These are phyloP conservation scores for Botrytis fabae DNA, from an alignment of 2,329 filamentous ascomycete genomes.

Conservation along the genomic window DNA sequence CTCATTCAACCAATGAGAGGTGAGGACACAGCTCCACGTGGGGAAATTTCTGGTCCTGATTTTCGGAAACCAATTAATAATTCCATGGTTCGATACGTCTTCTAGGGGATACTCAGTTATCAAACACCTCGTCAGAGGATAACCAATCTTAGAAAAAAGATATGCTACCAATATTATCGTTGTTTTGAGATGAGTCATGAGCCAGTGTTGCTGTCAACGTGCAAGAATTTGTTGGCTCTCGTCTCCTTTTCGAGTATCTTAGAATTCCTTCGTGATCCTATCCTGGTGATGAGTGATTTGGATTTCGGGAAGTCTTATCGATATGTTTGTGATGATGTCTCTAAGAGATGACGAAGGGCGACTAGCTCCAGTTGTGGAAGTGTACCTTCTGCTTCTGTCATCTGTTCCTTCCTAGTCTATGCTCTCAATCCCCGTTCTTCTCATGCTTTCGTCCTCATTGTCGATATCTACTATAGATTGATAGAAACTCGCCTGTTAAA, in stretches of 20 bases:
- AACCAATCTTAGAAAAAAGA: not conserved
- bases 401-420: not conserved
- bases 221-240: slow-evolving; percentile 5
- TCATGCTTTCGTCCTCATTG: not conserved
- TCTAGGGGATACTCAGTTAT: not conserved
- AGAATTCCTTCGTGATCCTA: too few species aligned
- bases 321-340: not conserved
- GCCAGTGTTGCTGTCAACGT: not conserved
- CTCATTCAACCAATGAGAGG: not conserved
- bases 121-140: not conserved
- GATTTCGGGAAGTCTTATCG: not conserved
- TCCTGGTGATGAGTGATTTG: not conserved
- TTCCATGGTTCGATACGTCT: not conserved
- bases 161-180: not conserved
- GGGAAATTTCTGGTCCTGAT: not conserved
- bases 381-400: slow-evolving; percentile 24
- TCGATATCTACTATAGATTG: not conserved
- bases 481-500: not conserved
- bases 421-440: not conserved
- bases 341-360: not conserved
- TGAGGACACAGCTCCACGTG: not conserved
- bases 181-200: not conserved
- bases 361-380: not conserved
- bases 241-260: not conserved
- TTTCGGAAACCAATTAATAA: not conserved